These are phyloP conservation scores for Funneliformis caledonium DNA, from an alignment of 371 early-diverging fungal species.

Conservation along the genomic window DNA sequence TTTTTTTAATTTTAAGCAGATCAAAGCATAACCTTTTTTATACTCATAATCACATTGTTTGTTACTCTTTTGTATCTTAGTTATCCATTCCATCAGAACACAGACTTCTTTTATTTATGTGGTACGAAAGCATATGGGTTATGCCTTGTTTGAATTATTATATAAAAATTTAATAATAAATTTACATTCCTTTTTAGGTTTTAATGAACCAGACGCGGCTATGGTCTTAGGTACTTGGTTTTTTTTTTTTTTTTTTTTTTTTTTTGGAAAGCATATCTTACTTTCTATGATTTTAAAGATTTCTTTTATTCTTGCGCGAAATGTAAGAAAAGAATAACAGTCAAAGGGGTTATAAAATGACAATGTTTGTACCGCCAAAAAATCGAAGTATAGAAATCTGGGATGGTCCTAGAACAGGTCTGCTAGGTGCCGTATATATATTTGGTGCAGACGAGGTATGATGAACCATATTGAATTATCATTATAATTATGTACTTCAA, in stretches of 20 bases:
- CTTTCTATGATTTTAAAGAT: neutral
- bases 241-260: neutral
- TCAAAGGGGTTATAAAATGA: conserved; percentile 79
- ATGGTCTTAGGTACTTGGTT: conserved; percentile 67
- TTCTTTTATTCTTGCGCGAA: conserved; percentile 12
- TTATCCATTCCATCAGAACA: conserved; percentile 93
- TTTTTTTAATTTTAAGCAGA: neutral
- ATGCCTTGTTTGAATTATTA: neutral
- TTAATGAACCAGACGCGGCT: conserved; percentile 90
- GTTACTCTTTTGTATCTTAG: conserved; percentile 42
- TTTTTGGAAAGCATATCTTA: neutral
- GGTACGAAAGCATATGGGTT: conserved; percentile 40
- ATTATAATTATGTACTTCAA: conserved; percentile 2
- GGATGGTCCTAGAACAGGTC: conserved; percentile 91
- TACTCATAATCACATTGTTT: neutral
- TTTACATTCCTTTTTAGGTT: conserved; percentile 57
- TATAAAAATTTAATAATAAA: neutral
- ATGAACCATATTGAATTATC: neutral
- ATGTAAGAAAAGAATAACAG: conserved; percentile 58
- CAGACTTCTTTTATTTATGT: conserved; percentile 85
- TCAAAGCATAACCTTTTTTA: neutral
- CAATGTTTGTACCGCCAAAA: conserved; percentile 83
- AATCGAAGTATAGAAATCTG: conserved; percentile 80
- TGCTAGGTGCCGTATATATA: conserved; percentile 73
- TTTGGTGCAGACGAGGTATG: conserved; percentile 90